phyloP scores from a whole-genome alignment of 306 rosid species.

The Oxytropis ochrocephala region DNA sequence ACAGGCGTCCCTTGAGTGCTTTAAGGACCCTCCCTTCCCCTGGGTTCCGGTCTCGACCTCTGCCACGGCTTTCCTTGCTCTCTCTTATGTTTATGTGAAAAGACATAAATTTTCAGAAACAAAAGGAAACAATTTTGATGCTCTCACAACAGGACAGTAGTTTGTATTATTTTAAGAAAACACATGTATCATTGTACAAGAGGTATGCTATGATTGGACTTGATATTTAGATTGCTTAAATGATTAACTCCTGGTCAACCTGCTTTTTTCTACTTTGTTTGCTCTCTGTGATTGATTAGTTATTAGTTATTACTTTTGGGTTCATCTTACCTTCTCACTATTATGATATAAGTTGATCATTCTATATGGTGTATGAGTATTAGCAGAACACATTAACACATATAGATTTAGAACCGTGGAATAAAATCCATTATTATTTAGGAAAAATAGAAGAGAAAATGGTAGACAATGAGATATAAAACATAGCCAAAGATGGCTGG shows the following conservation, averaged over 20 bases:
- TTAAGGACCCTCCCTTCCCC: constrained; percentile 85
- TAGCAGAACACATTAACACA: not conserved
- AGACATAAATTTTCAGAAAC: constrained; percentile 64
- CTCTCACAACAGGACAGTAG: constrained; percentile 20
- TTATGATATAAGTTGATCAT: constrained; percentile 4
- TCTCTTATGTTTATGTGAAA: constrained; percentile 61
- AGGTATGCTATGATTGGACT: constrained; percentile 33
- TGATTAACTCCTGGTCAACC: constrained; percentile 11
- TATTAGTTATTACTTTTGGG: not conserved
- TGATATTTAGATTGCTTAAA: constrained; percentile 29
- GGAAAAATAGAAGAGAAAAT: not conserved
- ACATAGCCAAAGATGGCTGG: not conserved
- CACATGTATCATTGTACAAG: constrained; percentile 47
- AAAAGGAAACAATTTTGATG: constrained; percentile 94
- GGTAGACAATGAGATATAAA: not conserved
- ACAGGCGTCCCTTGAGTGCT: constrained; percentile 87
- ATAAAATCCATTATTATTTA: not conserved
- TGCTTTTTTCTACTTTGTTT: constrained; percentile 12
- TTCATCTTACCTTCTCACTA: constrained; percentile 6
- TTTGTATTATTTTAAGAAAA: constrained; percentile 49
- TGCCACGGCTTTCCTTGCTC: constrained; percentile 39
- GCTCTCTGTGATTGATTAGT: constrained; percentile 12
- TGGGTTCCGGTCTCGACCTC: constrained; percentile 56
- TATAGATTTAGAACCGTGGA: not conserved
- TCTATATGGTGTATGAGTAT: constrained; percentile 1